These are phyloP conservation scores for Saccharomyces jurei DNA, from an alignment of 805 yeast genomes.

Conservation along the genomic window DNA sequence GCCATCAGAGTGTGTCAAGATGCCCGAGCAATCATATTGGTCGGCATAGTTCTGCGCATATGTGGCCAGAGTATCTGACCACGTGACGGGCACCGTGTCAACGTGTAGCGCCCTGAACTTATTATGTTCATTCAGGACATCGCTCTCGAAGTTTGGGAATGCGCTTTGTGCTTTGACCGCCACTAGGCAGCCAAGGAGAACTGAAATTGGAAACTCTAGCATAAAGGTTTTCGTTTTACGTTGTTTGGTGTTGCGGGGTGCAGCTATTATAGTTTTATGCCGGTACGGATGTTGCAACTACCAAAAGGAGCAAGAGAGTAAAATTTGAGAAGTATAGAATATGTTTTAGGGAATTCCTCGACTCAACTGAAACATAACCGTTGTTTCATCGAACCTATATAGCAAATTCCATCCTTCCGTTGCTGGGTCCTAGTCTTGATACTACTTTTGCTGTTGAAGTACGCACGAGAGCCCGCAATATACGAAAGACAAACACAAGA, in stretches of 20 bases:
- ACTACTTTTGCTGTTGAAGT: not conserved
- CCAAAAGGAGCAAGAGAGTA: not conserved
- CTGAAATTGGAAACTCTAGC: constrained; percentile 6
- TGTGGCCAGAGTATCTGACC: constrained; percentile 47
- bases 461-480: not conserved
- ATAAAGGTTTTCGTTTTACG: not conserved
- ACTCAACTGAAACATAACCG: not conserved
- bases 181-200: constrained; percentile 21
- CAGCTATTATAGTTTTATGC: constrained; percentile 1
- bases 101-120: constrained; percentile 46
- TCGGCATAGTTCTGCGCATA: constrained; percentile 54
- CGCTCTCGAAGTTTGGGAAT: constrained; percentile 14
- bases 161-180: not conserved
- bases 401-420: not conserved
- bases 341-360: not conserved
- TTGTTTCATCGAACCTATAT: not conserved
- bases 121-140: constrained; percentile 55
- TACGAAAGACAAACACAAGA: not conserved
- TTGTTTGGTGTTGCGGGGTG: constrained; percentile 3
- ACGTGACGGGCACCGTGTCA: constrained; percentile 34
- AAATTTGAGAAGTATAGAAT: not conserved
- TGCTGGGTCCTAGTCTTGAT: not conserved
- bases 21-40: constrained; percentile 46
- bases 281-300: not conserved
- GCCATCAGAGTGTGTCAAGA: constrained; percentile 59